phyloP scores from a whole-genome alignment of 2,329 filamentous ascomycete species.

The Alternaria angustiovoidea region DNA sequence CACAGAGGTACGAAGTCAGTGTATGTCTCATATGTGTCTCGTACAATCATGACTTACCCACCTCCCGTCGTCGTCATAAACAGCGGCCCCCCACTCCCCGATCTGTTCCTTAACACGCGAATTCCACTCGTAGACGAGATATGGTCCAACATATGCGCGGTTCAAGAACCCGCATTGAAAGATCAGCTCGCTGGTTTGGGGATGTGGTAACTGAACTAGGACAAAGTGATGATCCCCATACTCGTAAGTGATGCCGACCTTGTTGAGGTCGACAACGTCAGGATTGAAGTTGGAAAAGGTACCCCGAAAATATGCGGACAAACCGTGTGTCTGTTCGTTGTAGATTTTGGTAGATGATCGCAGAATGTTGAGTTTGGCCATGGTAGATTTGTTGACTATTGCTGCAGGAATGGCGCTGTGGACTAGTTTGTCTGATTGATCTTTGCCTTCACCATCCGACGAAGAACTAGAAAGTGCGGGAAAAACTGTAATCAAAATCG shows the following conservation, averaged over 20 bases:
- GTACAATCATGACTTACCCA: background rate
- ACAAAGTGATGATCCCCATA: conserved; percentile 2
- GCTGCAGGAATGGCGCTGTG: background rate
- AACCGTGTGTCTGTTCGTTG: background rate
- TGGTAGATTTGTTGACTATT: background rate
- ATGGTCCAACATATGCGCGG: background rate
- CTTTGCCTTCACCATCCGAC: background rate
- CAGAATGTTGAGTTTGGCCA: background rate
- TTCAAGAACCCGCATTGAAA: background rate
- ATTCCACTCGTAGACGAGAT: conserved; percentile 3
- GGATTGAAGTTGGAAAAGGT: background rate
- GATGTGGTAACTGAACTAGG: background rate
- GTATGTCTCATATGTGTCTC: background rate
- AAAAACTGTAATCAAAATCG: background rate
- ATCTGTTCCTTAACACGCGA: background rate
- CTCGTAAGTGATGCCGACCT: conserved; percentile 13
- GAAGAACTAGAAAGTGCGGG: background rate
- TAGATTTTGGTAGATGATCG: background rate
- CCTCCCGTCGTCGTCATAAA: background rate
- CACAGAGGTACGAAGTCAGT: background rate
- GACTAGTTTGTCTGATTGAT: background rate
- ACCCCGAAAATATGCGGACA: background rate
- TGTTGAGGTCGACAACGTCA: conserved; percentile 2
- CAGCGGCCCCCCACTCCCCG: background rate
- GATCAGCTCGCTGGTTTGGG: background rate